phyloP scores from a whole-genome alignment of 768 basidiomycete species.

The Phaffia australis region DNA sequence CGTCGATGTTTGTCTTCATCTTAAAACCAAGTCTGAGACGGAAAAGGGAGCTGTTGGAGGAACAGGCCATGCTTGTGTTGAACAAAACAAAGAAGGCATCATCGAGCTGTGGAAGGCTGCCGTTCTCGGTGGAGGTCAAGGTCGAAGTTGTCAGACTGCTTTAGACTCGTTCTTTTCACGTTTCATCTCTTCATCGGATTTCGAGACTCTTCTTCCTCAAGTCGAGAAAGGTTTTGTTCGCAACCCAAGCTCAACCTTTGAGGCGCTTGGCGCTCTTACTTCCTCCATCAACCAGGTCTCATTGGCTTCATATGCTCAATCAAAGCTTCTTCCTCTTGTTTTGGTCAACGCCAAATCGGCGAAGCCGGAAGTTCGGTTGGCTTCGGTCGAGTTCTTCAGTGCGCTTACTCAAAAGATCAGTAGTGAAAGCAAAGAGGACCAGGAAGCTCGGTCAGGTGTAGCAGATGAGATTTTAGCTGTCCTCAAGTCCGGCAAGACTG shows the following conservation, averaged over 20 bases:
- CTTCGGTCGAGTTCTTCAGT: constrained; percentile 52
- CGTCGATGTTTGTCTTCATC: constrained; percentile 57
- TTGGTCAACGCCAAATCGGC: constrained; percentile 65
- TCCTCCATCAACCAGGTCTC: constrained; percentile 42
- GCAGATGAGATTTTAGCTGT: constrained; percentile 60
- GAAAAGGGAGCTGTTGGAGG: constrained; percentile 42
- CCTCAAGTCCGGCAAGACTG: constrained; percentile 71
- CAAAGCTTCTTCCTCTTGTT: constrained; percentile 42
- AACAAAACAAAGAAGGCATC: constrained; percentile 43
- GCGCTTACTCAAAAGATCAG: constrained; percentile 39
- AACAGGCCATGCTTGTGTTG: constrained; percentile 41
- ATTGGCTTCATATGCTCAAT: constrained; percentile 52
- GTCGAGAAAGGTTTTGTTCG: constrained; percentile 72
- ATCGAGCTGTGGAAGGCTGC: constrained; percentile 42
- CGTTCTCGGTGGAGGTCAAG: constrained; percentile 41
- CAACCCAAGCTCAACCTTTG: constrained; percentile 67
- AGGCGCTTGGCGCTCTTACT: constrained; percentile 42
- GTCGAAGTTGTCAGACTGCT: constrained; percentile 42
- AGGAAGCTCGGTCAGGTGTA: constrained; percentile 38
- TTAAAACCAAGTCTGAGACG: constrained; percentile 36
- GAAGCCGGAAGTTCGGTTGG: constrained; percentile 51
- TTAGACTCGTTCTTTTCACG: constrained; percentile 30
- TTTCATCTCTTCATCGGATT: constrained; percentile 39
- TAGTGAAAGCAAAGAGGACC: constrained; percentile 37
- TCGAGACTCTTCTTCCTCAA: constrained; percentile 53